These are phyloP conservation scores for Cladochytrium replicatum DNA, from an alignment of 192 early-diverging fungal genomes.

Conservation along the genomic window DNA sequence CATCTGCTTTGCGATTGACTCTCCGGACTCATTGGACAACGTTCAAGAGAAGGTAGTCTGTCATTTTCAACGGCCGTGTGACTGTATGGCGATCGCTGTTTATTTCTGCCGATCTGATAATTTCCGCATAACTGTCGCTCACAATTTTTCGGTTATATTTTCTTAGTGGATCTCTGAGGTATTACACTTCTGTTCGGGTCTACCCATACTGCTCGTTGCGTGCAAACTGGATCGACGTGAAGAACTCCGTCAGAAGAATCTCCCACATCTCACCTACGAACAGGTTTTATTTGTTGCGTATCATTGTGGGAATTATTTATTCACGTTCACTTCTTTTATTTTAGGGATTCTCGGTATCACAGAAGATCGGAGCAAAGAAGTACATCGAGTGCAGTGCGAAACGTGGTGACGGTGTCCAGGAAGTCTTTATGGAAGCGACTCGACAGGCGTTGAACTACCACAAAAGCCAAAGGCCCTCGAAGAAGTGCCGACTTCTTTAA, in stretches of 20 bases:
- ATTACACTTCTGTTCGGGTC: background rate
- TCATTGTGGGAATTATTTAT: background rate
- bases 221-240: background rate
- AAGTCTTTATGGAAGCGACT: conserved; percentile 80
- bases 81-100: background rate
- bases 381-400: conserved; percentile 89
- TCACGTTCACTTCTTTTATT: background rate
- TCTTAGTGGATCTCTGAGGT: background rate
- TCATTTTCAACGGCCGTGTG: background rate
- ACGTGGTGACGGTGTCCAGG: conserved; percentile 66
- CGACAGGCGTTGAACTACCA: conserved; percentile 65
- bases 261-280: background rate
- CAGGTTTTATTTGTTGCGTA: background rate
- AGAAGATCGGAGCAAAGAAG: conserved; percentile 43
- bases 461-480: conserved; percentile 1
- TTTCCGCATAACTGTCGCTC: too few species aligned
- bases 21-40: background rate
- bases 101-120: too few species aligned
- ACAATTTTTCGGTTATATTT: background rate
- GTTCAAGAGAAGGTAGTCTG: conserved; percentile 4
- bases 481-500: background rate
- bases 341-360: background rate
- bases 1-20: conserved; percentile 44
- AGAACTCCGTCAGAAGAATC: background rate
- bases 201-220: background rate